Percentiles rank a stretch among this genome's conserved stretches.
Evolutionary conservation across 1,284 basidiomycete genomes (phyloP).

Genomic region (Puccinia polysora): DNA sequence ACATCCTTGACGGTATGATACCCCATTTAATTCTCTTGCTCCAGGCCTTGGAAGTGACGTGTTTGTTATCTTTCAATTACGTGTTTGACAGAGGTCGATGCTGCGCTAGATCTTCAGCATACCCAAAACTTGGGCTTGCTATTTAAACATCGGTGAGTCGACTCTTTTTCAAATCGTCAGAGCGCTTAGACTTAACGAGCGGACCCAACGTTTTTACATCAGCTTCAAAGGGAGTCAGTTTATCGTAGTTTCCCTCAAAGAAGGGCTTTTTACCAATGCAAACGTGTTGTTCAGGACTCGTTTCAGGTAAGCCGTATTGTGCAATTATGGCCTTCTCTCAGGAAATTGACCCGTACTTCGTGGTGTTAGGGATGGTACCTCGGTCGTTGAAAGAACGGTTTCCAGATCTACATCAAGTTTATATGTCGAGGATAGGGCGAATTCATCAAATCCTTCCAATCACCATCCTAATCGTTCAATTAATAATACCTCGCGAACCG

Average conservation of each 20-base stretch:
- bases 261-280: constrained; percentile 94
- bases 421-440: constrained; percentile 35
- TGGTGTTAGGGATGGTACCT: constrained; percentile 44
- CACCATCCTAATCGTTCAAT: neutral
- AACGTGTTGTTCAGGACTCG: constrained; percentile 87
- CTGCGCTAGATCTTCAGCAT: constrained; percentile 53
- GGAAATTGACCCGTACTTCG: neutral
- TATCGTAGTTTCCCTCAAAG: constrained; percentile 95
- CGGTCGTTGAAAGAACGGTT: constrained; percentile 50
- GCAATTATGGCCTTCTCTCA: neutral
- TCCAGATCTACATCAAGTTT: constrained; percentile 46
- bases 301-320: constrained; percentile 52
- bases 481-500: too few species aligned
- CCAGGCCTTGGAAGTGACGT: neutral
- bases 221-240: constrained; percentile 98
- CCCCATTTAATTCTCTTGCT: neutral
- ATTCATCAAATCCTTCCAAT: neutral
- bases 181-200: constrained; percentile 62
- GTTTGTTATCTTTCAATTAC: neutral
- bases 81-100: constrained; percentile 52
- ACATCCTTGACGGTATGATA: constrained; percentile 47
- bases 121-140: constrained; percentile 54
- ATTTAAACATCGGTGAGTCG: constrained; percentile 46
- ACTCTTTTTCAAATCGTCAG: constrained; percentile 62
- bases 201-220: constrained; percentile 84